These are phyloP conservation scores for Colletotrichum sp. DNA, from an alignment of 2,329 filamentous ascomycete species.

Conservation along the genomic window DNA sequence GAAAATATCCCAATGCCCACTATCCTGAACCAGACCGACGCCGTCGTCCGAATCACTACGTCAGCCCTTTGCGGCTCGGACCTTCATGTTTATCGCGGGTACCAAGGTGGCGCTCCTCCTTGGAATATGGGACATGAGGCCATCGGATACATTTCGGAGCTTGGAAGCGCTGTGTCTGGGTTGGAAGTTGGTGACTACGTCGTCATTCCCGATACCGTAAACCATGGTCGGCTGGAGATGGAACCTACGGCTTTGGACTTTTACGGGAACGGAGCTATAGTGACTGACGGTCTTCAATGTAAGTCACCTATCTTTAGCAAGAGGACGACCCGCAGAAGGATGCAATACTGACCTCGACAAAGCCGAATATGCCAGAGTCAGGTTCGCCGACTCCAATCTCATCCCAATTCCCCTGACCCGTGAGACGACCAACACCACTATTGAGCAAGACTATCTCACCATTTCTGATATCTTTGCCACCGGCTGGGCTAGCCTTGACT, in stretches of 20 bases:
- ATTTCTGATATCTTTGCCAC: slow-evolving; percentile 50
- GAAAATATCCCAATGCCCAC: slow-evolving; percentile 18
- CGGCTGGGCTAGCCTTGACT: slow-evolving; percentile 60
- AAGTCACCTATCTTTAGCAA: neutral
- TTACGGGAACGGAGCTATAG: neutral
- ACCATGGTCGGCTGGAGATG: neutral
- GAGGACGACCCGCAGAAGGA: no score
- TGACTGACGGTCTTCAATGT: neutral
- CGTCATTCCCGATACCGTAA: slow-evolving; percentile 32
- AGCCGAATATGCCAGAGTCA: slow-evolving; percentile 63
- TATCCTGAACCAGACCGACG: slow-evolving; percentile 30
- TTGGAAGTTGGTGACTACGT: slow-evolving; percentile 42
- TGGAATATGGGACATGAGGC: slow-evolving; percentile 42
- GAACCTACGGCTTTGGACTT: neutral
- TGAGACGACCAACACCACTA: slow-evolving; percentile 49
- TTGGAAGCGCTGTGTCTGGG: slow-evolving; percentile 37
- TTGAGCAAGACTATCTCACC: slow-evolving; percentile 64
- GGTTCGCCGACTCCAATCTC: slow-evolving; percentile 71
- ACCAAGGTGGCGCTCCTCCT: neutral
- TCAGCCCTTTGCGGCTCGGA: slow-evolving; percentile 39
- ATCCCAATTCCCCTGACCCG: slow-evolving; percentile 53
- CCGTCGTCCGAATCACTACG: slow-evolving; percentile 35
- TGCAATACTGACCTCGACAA: neutral
- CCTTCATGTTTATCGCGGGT: slow-evolving; percentile 35
- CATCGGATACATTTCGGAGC: slow-evolving; percentile 36